Evolutionary conservation across 345 rosid genomes (phyloP), one percentile per base, ranked within the genome.

Genomic region (Angophora floribunda): DNA sequence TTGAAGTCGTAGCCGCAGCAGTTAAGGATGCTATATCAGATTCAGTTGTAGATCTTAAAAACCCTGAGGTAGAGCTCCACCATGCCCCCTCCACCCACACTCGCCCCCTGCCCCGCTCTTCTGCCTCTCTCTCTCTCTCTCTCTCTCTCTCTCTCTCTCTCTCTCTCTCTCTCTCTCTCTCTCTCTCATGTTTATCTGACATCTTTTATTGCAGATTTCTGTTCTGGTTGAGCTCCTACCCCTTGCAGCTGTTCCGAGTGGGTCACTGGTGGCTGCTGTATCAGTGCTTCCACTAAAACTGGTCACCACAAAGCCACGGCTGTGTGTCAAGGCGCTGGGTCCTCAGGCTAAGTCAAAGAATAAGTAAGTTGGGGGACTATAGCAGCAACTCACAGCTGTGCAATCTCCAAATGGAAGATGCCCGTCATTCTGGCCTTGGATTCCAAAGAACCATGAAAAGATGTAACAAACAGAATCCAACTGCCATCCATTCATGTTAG

Each of bases 151-250:
- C 75, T 57, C 82, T 75, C 86, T 14, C 32, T 28, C 32, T 36
- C 51, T 1, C 32, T 3, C 32, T 8, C 80, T 32, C 13, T 86
- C 13, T 3, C 45, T 16, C n/a, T 44, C 44, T 85, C 55, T 75
- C n/a, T 87, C 75, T 57, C 82, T 75, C 86, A 88, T 53, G 30
- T n/a, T 52, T 85, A 70, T 82, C 55, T 45, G 49, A 52, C 26
- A 7, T 67, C 51, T 41, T 32, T 52, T 67, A 52, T 87, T 88
- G 86, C 99, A 96, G 99, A 89, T 97, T 44, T 93, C 96, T 88
- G 89, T 97, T 89, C 95, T 96, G 41, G 94, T 97, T 85, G 99
- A 97, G 91, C 91, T 96, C 90, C 94, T 97, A 88, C 99, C 99
- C 8, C 92, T 97, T 67, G 95, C 99, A 53, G 93, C 96, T 86